Base-by-base conservation (phyloP, 495 filamentous ascomycete genomes). In the Penicillium psychrofluorescens region DNA sequence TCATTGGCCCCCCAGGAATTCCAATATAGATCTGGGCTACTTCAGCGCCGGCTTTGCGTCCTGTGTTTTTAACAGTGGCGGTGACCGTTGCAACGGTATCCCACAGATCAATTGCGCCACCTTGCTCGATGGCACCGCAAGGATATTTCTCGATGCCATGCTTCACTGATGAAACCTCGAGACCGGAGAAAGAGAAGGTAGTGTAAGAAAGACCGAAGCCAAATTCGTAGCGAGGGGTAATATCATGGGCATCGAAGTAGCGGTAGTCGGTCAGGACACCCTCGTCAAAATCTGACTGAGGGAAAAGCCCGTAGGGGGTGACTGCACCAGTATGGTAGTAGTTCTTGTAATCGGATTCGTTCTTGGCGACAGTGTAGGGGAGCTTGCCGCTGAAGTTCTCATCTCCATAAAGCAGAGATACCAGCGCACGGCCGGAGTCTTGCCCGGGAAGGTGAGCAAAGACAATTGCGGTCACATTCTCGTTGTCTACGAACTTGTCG, bases 391-490 rank as follows among this genome's bases (percentile, higher is more conserved):
- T 47, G 7, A 44, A 47, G 41, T 54, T 54, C 27, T 50, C 51
- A 22, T 78, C 73, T 7, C 88, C 88, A 43, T 90, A 85, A 2
- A 92, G 64, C 11, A 95, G 62, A 52, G 88, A 84, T 2, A 77
- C 78, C 0, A 95, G 64, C 0, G 87, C 77, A 31, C 83, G 79
- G 6, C 88, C 88, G n/a, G 75, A 81, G 48, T 92, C 86, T 57
- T 92, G 80, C n/a, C 86, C 85, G 0, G 86, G 85, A 0, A 92
- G 70, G 55, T 88, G 80, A n/a, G 83, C 86, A 39, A 83, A 75
- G 11, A 95, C 54, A 0, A 92, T 75, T 1, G 78, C 86, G 40
- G 85, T 88, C 46, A 95, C 71, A 48, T 76, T 78, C 67, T 67
- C 75, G 1, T 52, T 42, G 32, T 66, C 58, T 9, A 84, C 74